Evolutionary conservation across 257 asterid genomes (phyloP), one percentile per base, ranked within the genome.

Genomic region (Marsdenia floribunda): DNA sequence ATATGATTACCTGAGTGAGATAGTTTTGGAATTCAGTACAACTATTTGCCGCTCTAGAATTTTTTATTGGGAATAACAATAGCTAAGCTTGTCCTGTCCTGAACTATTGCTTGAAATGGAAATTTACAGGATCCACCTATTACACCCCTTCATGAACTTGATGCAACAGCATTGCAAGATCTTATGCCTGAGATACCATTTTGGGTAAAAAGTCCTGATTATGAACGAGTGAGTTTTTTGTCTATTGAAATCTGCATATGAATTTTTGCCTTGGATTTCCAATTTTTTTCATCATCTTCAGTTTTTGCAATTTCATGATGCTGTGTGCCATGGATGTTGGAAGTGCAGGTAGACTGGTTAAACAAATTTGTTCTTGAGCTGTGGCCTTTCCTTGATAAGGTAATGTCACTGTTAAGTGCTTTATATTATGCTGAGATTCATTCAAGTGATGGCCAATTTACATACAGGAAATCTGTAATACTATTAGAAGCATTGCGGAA

Each of bases 371-470:
- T 93, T 38, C 76, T 75, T 16, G 71, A 88, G 49, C 87, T 91
- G 91, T 93, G 98, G 98, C 96, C 98, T 71, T 93, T 81, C 80
- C 79, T 93, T 67, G 89, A 93, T 80, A 91, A 88, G 98, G 98
- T 89, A 87, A 6, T 72, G 19, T 46, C n/a, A 18, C 33, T 4
- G 11, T 37, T 15, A 46, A 38, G 35, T 59, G 21, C 42, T n/a
- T 38, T 37, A 29, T 3, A 49, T 71, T 73, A 33, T 59, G 1
- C n/a, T 18, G 21, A 46, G 73, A 26, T 53, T 33, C 44, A 37
- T 21, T 44, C 33, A 42, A 61, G 42, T 29, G 46, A 47, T 42
- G 35, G 61, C 83, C 78, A 60, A 61, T 67, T 76, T 24, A 70
- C 70, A 15, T 68, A 68, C 88, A 91, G 98, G 98, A 90, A n/a